Evolutionary conservation across 2,329 filamentous ascomycete species (phyloP).

Genomic region (Arachnomyces sp.): DNA sequence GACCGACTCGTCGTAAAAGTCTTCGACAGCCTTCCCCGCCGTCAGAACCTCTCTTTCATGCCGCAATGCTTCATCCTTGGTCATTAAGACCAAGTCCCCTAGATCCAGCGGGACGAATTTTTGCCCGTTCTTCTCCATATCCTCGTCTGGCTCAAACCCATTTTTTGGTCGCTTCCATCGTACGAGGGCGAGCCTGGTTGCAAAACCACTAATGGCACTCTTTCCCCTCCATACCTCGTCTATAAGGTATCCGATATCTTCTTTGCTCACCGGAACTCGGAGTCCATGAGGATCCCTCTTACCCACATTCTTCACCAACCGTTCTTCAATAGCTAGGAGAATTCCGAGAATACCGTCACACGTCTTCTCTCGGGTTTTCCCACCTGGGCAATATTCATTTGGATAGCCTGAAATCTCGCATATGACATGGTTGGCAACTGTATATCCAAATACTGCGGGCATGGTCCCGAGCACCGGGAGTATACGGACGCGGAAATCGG

Average conservation of each 20-base stretch:
- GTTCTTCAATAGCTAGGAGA: constrained; percentile 72
- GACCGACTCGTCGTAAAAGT: constrained; percentile 63
- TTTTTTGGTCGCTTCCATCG: constrained; percentile 64
- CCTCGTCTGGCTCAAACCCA: constrained; percentile 54
- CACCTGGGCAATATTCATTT: constrained; percentile 64
- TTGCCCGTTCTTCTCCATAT: constrained; percentile 56
- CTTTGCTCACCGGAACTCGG: constrained; percentile 65
- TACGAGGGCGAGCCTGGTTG: constrained; percentile 69
- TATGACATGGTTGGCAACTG: constrained; percentile 86
- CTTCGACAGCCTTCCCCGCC: constrained; percentile 56
- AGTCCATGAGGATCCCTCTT: constrained; percentile 57
- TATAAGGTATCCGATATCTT: constrained; percentile 77
- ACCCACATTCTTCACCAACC: constrained; percentile 52
- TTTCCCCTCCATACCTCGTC: constrained; percentile 83
- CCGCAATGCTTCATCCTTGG: constrained; percentile 72
- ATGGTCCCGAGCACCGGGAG: constrained; percentile 91
- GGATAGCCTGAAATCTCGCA: constrained; percentile 75
- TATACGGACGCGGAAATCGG: constrained; percentile 91
- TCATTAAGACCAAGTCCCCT: constrained; percentile 77
- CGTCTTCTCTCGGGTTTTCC: constrained; percentile 80
- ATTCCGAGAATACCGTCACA: constrained; percentile 74
- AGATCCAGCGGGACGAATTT: constrained; percentile 63
- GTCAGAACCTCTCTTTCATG: constrained; percentile 76
- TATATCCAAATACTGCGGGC: constrained; percentile 92
- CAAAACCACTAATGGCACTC: constrained; percentile 72